Conservation (phyloP, 176 grass and related monocot genomes). For the Elymus sibiricus region DNA sequence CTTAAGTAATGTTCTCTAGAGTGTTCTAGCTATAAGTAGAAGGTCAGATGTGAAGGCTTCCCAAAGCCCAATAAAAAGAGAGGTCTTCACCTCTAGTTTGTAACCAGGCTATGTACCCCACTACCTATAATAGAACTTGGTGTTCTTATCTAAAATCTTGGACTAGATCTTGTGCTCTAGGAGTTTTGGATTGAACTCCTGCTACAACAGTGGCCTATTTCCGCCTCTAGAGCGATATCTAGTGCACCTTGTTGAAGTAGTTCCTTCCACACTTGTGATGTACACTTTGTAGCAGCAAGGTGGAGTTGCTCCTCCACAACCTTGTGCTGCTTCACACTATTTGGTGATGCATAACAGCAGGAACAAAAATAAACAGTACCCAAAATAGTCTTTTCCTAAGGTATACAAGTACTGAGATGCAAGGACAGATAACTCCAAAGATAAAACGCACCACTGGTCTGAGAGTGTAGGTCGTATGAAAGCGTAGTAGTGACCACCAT, state of each 20-base stretch:
- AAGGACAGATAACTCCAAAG: neutral
- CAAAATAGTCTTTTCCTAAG: neutral
- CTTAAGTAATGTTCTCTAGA: no score
- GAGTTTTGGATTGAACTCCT: no score
- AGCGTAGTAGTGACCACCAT: slow-evolving; percentile 97
- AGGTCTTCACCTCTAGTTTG: no score
- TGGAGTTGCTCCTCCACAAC: neutral
- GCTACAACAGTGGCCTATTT: no score
- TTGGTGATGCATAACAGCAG: neutral
- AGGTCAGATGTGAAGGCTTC: no score
- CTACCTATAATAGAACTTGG: no score
- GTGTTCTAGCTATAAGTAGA: no score
- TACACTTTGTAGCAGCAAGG: neutral
- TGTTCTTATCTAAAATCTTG: no score
- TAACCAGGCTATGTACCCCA: no score
- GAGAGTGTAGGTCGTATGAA: slow-evolving; percentile 90
- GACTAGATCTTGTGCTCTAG: no score
- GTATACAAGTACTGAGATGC: slow-evolving; percentile 14
- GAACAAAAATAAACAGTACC: slow-evolving; percentile 1
- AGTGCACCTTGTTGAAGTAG: neutral
- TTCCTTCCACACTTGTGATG: neutral
- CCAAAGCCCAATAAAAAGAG: no score
- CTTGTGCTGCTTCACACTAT: neutral
- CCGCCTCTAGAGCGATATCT: no score
- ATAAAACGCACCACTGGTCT: slow-evolving; percentile 73